These are phyloP conservation scores for Phytophthora vignae DNA, from an alignment of 352 stramenopile species.

Conservation along the genomic window DNA sequence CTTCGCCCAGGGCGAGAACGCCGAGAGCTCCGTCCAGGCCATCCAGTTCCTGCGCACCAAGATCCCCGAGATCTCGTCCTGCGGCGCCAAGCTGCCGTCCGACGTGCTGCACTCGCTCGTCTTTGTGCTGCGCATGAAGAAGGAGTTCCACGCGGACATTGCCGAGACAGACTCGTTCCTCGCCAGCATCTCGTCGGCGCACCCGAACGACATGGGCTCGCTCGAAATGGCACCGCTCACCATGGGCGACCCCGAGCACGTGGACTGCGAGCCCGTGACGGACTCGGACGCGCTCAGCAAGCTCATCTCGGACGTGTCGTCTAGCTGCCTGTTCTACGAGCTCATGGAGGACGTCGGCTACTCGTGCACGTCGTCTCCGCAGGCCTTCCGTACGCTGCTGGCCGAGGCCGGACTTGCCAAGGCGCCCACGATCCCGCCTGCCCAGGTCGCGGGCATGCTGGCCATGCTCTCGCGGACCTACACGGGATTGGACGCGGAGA, in stretches of 20 bases:
- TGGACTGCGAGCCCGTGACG: conserved; percentile 76
- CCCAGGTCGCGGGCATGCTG: conserved; percentile 90
- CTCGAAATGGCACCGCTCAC: conserved; percentile 89
- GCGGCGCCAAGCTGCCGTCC: conserved; percentile 81
- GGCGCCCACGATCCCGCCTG: conserved; percentile 82
- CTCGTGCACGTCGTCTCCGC: conserved; percentile 76
- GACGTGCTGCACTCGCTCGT: conserved; percentile 87
- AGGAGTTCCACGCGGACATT: conserved; percentile 75
- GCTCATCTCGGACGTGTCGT: conserved; percentile 81
- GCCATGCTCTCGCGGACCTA: conserved; percentile 89
- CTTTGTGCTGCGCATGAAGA: conserved; percentile 85
- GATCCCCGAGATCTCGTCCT: conserved; percentile 86
- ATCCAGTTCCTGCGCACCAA: conserved; percentile 85
- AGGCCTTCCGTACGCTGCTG: conserved; percentile 85
- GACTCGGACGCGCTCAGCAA: conserved; percentile 74
- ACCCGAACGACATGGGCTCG: conserved; percentile 87
- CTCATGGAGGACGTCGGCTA: conserved; percentile 93
- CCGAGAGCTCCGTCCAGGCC: conserved; percentile 61
- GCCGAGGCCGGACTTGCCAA: conserved; percentile 85
- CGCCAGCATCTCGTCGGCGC: conserved; percentile 84
- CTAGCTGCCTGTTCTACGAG: conserved; percentile 89
- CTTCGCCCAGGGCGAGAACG: conserved; percentile 81
- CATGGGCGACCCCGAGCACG: conserved; percentile 86
- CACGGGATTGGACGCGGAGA: conserved; percentile 65
- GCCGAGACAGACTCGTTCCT: conserved; percentile 88